A percentile compares a stretch with the other conserved stretches of the same genome.
phyloP scores from a whole-genome alignment of 345 rosid genomes.

The Psidium guajava region DNA sequence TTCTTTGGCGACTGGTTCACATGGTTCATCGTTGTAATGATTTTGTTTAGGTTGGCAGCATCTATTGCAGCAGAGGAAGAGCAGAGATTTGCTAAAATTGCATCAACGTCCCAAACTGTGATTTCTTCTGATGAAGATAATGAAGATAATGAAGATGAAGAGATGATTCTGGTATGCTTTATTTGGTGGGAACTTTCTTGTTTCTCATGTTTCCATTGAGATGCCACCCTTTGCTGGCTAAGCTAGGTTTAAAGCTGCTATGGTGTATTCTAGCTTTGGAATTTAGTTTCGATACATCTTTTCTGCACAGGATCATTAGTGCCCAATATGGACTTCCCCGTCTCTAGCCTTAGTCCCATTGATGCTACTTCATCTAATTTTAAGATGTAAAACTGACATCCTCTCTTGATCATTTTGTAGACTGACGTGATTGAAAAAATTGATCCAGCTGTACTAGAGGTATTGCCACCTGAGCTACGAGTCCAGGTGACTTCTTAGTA shows the following conservation, averaged over 20 bases:
- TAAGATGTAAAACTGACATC: background rate
- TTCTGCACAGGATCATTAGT: background rate
- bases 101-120: slow-evolving; percentile 23
- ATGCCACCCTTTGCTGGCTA: background rate
- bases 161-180: slow-evolving; percentile 13
- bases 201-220: background rate
- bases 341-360: background rate
- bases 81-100: slow-evolving; percentile 7
- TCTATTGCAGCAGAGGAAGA: slow-evolving; percentile 56
- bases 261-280: background rate
- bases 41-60: slow-evolving; percentile 57
- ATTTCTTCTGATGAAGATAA: slow-evolving; percentile 34
- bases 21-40: background rate
- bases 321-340: background rate
- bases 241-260: background rate
- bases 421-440: slow-evolving; percentile 40
- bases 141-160: slow-evolving; percentile 17
- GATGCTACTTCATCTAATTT: background rate
- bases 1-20: background rate
- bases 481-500: slow-evolving; percentile 43
- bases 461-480: slow-evolving; percentile 81
- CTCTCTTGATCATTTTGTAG: slow-evolving; percentile 18
- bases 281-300: background rate
- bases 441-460: slow-evolving; percentile 77
- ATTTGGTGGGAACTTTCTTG: background rate